Conservation (phyloP, 2,329 filamentous ascomycete genomes). For the Lachnellula cervina region DNA sequence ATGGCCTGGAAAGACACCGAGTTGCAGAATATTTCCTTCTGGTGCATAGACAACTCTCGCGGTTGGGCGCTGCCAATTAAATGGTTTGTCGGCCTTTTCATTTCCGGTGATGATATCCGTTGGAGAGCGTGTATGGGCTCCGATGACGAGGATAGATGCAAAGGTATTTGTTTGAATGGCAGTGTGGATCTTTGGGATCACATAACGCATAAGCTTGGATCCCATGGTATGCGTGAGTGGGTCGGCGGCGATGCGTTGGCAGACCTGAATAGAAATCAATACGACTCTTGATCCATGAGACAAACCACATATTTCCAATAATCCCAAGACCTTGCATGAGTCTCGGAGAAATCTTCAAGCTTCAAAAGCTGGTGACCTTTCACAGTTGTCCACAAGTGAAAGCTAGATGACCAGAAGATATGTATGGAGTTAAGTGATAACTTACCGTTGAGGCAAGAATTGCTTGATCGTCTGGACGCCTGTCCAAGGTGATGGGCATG, state of each 20-base stretch:
- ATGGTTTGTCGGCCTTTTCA: slow-evolving; percentile 17
- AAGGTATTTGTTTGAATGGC: not conserved
- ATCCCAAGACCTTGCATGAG: too few relatives aligned
- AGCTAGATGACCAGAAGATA: not conserved
- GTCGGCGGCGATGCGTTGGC: not conserved
- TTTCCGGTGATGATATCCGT: slow-evolving; percentile 7
- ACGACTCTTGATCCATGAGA: too few relatives aligned
- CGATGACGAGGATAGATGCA: slow-evolving; percentile 1
- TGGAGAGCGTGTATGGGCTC: slow-evolving; percentile 2
- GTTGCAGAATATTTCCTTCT: slow-evolving; percentile 6
- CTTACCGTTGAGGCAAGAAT: not conserved
- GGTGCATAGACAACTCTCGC: slow-evolving; percentile 3
- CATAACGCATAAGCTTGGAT: slow-evolving; percentile 1
- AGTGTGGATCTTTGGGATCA: slow-evolving; percentile 5
- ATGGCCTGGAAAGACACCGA: slow-evolving; percentile 12
- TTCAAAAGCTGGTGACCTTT: not conserved
- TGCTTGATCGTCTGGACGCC: not conserved
- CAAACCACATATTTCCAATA: too few relatives aligned
- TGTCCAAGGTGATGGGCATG: not conserved
- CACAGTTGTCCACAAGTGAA: not conserved
- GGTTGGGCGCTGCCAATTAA: slow-evolving; percentile 20
- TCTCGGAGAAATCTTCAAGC: too few relatives aligned
- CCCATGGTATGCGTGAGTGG: slow-evolving; percentile 6
- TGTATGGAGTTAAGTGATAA: not conserved
- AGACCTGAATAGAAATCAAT: not conserved